phyloP scores from a whole-genome alignment of 1,284 basidiomycete species.

The Agroathelia rolfsii region DNA sequence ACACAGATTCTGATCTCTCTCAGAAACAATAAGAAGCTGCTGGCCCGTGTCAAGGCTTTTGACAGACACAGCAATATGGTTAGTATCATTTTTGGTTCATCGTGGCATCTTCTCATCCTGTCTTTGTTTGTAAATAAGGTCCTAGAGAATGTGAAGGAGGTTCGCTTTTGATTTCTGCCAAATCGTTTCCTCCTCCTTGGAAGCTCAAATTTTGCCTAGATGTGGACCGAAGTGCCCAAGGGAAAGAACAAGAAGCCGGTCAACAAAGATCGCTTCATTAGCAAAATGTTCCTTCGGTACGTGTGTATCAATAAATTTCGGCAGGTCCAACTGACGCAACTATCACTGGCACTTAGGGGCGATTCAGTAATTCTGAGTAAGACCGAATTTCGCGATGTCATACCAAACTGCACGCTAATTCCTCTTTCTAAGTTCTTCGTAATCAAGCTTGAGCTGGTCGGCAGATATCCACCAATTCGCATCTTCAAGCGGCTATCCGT shows the following conservation, averaged over 20 bases:
- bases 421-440: conserved; percentile 70
- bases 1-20: conserved; percentile 96
- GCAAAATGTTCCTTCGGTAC: conserved; percentile 90
- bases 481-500: too few species aligned
- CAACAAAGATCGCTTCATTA: conserved; percentile 98
- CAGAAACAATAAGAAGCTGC: conserved; percentile 96
- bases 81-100: conserved; percentile 17
- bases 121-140: conserved; percentile 41
- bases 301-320: conserved; percentile 5
- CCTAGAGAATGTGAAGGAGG: conserved; percentile 96
- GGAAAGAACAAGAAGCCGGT: conserved; percentile 98
- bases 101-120: conserved; percentile 1
- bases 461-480: too few species aligned
- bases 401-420: conserved; percentile 8
- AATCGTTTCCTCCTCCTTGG: conserved; percentile 6
- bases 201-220: conserved; percentile 36
- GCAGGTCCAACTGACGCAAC: conserved; percentile 11
- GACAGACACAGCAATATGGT: conserved; percentile 99
- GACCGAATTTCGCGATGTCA: conserved; percentile 19
- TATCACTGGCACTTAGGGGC: conserved; percentile 45
- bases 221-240: conserved; percentile 99
- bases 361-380: conserved; percentile 92
- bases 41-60: conserved; percentile 97
- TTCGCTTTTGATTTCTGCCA: conserved; percentile 19
- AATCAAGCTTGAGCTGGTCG: conserved; percentile 66